phyloP scores from a whole-genome alignment of 2,329 filamentous ascomycete species.

The Fusarium camptoceras region DNA sequence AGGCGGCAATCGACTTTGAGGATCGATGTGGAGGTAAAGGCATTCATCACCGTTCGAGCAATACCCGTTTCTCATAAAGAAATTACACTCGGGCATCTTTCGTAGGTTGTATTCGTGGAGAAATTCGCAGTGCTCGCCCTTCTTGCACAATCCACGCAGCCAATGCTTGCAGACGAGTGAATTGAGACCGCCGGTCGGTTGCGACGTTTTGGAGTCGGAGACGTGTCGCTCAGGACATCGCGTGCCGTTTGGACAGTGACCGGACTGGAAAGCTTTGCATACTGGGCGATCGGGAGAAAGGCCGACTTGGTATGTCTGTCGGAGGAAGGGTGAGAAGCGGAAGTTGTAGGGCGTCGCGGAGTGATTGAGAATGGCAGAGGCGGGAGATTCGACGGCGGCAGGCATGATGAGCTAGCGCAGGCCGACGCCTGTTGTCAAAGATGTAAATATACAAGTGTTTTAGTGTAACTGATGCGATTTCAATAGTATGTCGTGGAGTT shows the following conservation, averaged over 20 bases:
- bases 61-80: slow-evolving; percentile 92
- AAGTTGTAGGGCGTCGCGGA: slow-evolving; percentile 73
- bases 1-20: slow-evolving; percentile 79
- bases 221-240: slow-evolving; percentile 87
- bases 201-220: slow-evolving; percentile 52
- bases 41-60: slow-evolving; percentile 98
- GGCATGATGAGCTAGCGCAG: slow-evolving; percentile 46
- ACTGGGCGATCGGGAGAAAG: slow-evolving; percentile 81
- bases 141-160: slow-evolving; percentile 96
- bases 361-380: slow-evolving; percentile 67
- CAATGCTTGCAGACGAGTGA: slow-evolving; percentile 98
- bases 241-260: slow-evolving; percentile 87
- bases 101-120: slow-evolving; percentile 98
- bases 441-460: not conserved
- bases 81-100: slow-evolving; percentile 98
- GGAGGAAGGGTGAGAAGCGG: slow-evolving; percentile 87
- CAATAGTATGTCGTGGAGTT: not conserved
- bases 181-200: slow-evolving; percentile 70
- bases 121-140: slow-evolving; percentile 96
- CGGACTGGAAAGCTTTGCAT: slow-evolving; percentile 87
- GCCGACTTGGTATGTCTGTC: slow-evolving; percentile 84
- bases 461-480: not conserved
- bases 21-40: slow-evolving; percentile 89
- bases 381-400: slow-evolving; percentile 47
- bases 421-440: slow-evolving; percentile 17